Conservation (phyloP, 805 yeast genomes). For the Nakazawaea ambrosiae region DNA sequence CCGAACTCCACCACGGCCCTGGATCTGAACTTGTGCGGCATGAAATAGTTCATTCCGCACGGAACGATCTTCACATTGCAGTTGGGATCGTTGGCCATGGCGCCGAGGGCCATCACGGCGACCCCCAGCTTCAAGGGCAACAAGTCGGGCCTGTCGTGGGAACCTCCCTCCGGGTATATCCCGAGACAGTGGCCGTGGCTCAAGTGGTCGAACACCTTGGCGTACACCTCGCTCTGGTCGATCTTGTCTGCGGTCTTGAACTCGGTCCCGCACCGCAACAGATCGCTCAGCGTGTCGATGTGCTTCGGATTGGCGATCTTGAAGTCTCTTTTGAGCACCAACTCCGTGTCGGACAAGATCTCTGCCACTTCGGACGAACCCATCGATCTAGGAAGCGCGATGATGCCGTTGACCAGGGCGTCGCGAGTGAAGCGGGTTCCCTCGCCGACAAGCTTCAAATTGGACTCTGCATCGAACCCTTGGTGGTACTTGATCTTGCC, state of each 20-base stretch:
- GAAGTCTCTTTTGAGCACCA: constrained; percentile 66
- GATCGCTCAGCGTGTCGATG: constrained; percentile 27
- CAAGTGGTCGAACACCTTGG: constrained; percentile 77
- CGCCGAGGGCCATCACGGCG: constrained; percentile 96
- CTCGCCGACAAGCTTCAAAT: constrained; percentile 51
- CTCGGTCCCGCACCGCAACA: constrained; percentile 43
- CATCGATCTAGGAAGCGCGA: constrained; percentile 70
- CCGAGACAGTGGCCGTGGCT: constrained; percentile 80
- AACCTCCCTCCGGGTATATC: constrained; percentile 97
- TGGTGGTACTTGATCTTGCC: constrained; percentile 49
- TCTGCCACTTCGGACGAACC: constrained; percentile 71
- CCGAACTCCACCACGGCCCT: constrained; percentile 96
- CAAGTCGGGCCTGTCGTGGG: constrained; percentile 89
- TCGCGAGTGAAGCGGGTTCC: constrained; percentile 61
- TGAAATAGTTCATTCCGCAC: constrained; percentile 96
- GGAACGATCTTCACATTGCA: constrained; percentile 86
- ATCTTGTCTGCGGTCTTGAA: constrained; percentile 77
- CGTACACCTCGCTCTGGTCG: constrained; percentile 80
- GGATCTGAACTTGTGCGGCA: constrained; percentile 90
- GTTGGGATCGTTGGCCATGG: constrained; percentile 70
- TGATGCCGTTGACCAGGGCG: constrained; percentile 56
- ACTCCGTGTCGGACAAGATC: constrained; percentile 64
- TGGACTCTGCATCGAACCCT: constrained; percentile 36
- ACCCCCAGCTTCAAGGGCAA: constrained; percentile 96
- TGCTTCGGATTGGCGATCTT: constrained; percentile 30